A percentile compares a stretch with the other conserved stretches of the same genome.
These are phyloP conservation scores for Polysphondylium violaceum DNA, from an alignment of 78 protist species.

Conservation along the genomic window DNA sequence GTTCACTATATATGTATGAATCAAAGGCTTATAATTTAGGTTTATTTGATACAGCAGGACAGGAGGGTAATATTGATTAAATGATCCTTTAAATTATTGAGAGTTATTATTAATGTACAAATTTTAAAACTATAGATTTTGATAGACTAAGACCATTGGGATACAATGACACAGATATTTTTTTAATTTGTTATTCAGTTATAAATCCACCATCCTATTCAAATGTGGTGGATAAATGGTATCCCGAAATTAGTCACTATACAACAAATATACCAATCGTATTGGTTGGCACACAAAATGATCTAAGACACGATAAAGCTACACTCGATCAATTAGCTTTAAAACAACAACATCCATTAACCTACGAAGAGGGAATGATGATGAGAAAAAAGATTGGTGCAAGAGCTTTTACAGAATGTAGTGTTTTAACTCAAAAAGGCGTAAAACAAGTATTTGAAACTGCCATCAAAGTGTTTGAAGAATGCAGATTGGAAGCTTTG, in stretches of 20 bases:
- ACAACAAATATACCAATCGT: slow-evolving; percentile 87
- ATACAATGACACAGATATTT: slow-evolving; percentile 85
- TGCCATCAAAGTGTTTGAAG: slow-evolving; percentile 49
- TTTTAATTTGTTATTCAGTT: slow-evolving; percentile 86
- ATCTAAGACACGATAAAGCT: slow-evolving; percentile 74
- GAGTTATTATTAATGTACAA: not conserved
- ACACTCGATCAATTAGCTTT: not conserved
- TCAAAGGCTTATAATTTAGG: slow-evolving; percentile 86
- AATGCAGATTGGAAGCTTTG: not conserved
- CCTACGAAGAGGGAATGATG: slow-evolving; percentile 76
- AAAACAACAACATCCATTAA: slow-evolving; percentile 59
- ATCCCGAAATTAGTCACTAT: slow-evolving; percentile 90
- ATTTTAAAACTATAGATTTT: slow-evolving; percentile 60
- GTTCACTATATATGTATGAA: slow-evolving; percentile 90
- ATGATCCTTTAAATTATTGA: not conserved
- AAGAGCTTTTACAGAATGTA: slow-evolving; percentile 56
- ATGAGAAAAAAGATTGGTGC: slow-evolving; percentile 75
- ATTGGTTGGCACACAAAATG: slow-evolving; percentile 93
- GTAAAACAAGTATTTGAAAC: slow-evolving; percentile 74
- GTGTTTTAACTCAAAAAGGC: slow-evolving; percentile 49
- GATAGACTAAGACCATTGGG: slow-evolving; percentile 93
- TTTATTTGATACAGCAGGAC: slow-evolving; percentile 90
- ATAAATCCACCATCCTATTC: slow-evolving; percentile 86
- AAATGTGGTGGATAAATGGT: slow-evolving; percentile 90
- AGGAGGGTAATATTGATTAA: not conserved